Evolutionary conservation across 2,329 filamentous ascomycete species (phyloP).

Genomic region (Magnaporthales sp.): DNA sequence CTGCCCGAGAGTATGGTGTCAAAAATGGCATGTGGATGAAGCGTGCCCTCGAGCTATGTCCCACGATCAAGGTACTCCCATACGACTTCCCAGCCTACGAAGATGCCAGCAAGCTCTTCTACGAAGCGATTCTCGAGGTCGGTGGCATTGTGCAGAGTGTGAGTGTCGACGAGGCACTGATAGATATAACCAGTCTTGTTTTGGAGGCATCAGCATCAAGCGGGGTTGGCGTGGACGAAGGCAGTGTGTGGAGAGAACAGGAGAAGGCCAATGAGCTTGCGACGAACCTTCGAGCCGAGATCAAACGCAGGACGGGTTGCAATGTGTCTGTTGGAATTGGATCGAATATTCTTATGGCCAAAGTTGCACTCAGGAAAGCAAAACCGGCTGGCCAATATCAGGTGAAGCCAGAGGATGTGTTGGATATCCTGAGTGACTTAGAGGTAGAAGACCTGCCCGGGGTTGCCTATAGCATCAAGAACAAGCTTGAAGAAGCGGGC

Average conservation of each 20-base stretch:
- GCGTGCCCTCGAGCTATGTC: constrained; percentile 70
- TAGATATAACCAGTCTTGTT: constrained; percentile 72
- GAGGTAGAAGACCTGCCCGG: constrained; percentile 78
- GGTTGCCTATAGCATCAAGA: constrained; percentile 82
- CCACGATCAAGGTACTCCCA: constrained; percentile 78
- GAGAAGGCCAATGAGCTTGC: constrained; percentile 68
- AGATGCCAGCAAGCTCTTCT: constrained; percentile 80
- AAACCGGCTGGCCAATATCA: constrained; percentile 93
- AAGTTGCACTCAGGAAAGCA: constrained; percentile 80
- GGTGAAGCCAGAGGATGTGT: constrained; percentile 69
- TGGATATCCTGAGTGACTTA: constrained; percentile 68
- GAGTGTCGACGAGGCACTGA: constrained; percentile 87
- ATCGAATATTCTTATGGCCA: constrained; percentile 81
- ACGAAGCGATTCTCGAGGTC: constrained; percentile 69
- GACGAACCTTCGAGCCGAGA: constrained; percentile 52
- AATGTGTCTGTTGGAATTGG: constrained; percentile 91
- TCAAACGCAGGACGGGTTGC: constrained; percentile 72
- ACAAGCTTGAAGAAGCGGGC: constrained; percentile 81
- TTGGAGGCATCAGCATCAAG: constrained; percentile 56
- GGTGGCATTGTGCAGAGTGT: constrained; percentile 89
- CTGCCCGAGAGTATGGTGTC: constrained; percentile 74
- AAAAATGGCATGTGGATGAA: constrained; percentile 99
- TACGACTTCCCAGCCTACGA: constrained; percentile 97
- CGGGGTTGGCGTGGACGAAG: constrained; percentile 56
- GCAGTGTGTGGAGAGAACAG: constrained; percentile 68